Base-by-base conservation (phyloP, 495 filamentous ascomycete genomes). In the Barbatosphaeria neglecta region DNA sequence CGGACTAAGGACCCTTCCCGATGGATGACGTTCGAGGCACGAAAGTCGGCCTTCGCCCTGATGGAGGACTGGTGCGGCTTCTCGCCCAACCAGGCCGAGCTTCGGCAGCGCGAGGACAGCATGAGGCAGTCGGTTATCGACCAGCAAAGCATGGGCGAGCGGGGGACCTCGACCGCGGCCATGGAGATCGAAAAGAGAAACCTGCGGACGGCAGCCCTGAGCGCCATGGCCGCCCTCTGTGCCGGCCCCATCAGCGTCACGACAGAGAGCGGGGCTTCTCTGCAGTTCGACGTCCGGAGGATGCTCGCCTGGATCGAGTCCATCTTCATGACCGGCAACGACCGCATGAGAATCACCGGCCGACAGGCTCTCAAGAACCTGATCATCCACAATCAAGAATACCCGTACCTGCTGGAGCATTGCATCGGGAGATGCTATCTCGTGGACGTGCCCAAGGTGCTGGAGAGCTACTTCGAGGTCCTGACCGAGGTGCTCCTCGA, bases 11-110 rank as follows among this genome's bases (percentile, higher is more conserved):
- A 95, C 52, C 83, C 89, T 4, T 81, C 84, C 2, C 76, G 86
- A 18, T 97, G 89, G 87, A 90, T 98, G 71, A 86, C 93, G 0
- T 98, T 98, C 51, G 92, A 96, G 59, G 84, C 88, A 0, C 73
- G 92, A 20, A 90, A 95, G 56, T 95, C 92, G 9, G 80, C 89
- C 6, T 98, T 97, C 58, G 82, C 90, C 5, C 65, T 97, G 25
- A 97, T 98, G 89, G 90, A 97, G 60, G 90, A 97, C 46, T 98
- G 92, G 92, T 97, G 93, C 66, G 92, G 93, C 0, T 93, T 92
- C 61, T 94, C 92, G 0, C 87, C 92, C 6, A 95, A 96, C 60
- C 89, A 90, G 56, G 65, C 68, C 25, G 84, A 89, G 47, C 86
- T 94, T 28, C 77, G 80, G 15, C 79, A 85, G 47, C 73, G 88